Evolutionary conservation across 106 monocot species (phyloP).

Genomic region (Hemerocallis citrina): DNA sequence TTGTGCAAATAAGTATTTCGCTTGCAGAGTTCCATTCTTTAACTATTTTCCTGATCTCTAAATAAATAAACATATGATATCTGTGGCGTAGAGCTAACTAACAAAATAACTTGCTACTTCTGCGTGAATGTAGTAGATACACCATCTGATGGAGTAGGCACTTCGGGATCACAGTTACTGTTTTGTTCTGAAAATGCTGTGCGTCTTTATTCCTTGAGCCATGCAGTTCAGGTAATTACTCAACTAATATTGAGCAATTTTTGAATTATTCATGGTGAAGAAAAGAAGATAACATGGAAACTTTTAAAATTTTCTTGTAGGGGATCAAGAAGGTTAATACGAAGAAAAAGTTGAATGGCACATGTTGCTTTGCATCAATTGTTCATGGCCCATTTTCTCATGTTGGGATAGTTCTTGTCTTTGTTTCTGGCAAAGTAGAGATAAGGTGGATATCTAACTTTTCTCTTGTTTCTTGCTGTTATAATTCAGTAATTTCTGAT

Average conservation of each 20-base stretch:
- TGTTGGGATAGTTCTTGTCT: conserved; percentile 55
- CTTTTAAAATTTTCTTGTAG: conserved; percentile 15
- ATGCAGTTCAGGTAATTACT: conserved; percentile 53
- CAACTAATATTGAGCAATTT: too few relatives aligned
- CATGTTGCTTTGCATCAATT: conserved; percentile 51
- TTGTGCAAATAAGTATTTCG: neutral
- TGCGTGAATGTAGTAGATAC: conserved; percentile 11
- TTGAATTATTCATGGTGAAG: neutral
- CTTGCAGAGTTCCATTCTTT: too few relatives aligned
- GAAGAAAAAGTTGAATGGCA: conserved; percentile 59
- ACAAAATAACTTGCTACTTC: neutral
- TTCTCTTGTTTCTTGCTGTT: neutral
- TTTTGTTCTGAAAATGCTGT: conserved; percentile 71
- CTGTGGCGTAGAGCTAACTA: neutral
- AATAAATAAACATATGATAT: neutral
- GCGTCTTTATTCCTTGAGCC: conserved; percentile 47
- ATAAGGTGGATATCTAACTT: conserved; percentile 42
- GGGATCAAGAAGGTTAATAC: conserved; percentile 52
- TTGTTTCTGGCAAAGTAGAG: conserved; percentile 51
- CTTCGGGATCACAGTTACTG: conserved; percentile 31
- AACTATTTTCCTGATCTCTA: neutral
- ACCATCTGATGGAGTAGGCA: conserved; percentile 15
- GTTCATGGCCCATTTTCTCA: conserved; percentile 29
- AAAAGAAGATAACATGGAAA: neutral
- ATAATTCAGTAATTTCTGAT: conserved; percentile 1